Evolutionary conservation across 202 grass and related monocot genomes (phyloP).

Genomic region (Saccharum hybrid): DNA sequence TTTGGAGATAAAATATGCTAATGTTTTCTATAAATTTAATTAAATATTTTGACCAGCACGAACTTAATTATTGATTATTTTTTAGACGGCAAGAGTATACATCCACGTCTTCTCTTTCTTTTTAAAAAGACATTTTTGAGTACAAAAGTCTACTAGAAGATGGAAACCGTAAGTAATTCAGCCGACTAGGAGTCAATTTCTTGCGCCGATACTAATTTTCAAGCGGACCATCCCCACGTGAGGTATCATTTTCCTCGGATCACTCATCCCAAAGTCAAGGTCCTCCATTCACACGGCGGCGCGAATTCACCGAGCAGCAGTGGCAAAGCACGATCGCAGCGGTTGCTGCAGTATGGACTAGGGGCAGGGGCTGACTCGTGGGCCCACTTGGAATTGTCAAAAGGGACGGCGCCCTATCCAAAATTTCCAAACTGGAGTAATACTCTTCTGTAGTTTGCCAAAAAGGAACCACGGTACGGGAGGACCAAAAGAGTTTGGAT

Average conservation of each 20-base stretch:
- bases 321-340: no score
- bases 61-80: no score
- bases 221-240: slow-evolving; percentile 31
- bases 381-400: background rate
- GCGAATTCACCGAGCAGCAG: background rate
- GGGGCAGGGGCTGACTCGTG: background rate
- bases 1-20: no score
- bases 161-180: background rate
- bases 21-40: no score
- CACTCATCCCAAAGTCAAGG: slow-evolving; percentile 46
- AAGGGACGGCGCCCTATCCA: slow-evolving; percentile 28
- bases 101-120: no score
- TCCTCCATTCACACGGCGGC: slow-evolving; percentile 49
- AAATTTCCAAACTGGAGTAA: background rate
- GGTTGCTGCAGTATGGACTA: no score
- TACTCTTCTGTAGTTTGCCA: background rate
- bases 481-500: background rate
- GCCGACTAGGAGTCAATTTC: slow-evolving; percentile 14
- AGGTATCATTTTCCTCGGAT: background rate
- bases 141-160: background rate
- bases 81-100: no score
- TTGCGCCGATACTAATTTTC: background rate
- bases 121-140: background rate
- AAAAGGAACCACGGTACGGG: no score
- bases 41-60: no score